Conservation (phyloP, 2,329 filamentous ascomycete genomes). For the Colletotrichum tofieldiae region DNA sequence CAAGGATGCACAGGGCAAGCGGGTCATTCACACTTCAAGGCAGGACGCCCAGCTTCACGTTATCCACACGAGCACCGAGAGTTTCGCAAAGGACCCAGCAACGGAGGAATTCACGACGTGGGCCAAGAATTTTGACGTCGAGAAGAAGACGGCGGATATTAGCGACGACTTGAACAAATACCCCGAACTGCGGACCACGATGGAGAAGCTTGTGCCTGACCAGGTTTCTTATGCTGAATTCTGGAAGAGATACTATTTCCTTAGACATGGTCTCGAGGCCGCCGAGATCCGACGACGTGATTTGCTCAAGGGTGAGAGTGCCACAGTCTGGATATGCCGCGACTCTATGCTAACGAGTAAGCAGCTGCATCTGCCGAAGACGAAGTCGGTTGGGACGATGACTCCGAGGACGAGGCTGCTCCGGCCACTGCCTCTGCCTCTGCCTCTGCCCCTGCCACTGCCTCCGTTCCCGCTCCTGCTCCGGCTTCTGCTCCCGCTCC, state of each 20-base stretch:
- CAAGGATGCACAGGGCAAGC: conserved; percentile 89
- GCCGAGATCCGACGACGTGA: conserved; percentile 92
- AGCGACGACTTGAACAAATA: conserved; percentile 87
- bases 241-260: conserved; percentile 96
- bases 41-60: conserved; percentile 97
- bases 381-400: conserved; percentile 81
- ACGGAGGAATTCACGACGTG: conserved; percentile 83
- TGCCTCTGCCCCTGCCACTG: conserved; percentile 55
- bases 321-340: neutral
- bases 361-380: conserved; percentile 79
- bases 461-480: conserved; percentile 48
- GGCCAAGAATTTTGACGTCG: conserved; percentile 82
- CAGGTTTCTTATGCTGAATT: conserved; percentile 90
- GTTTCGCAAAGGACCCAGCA: conserved; percentile 86
- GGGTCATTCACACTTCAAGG: conserved; percentile 93
- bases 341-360: conserved; percentile 38
- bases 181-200: conserved; percentile 85
- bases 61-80: conserved; percentile 88
- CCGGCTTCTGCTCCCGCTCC: conserved; percentile 31
- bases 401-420: conserved; percentile 68
- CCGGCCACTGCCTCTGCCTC: conserved; percentile 53
- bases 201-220: conserved; percentile 97
- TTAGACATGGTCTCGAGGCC: conserved; percentile 92
- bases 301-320: conserved; percentile 85
- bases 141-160: conserved; percentile 88